Base-by-base conservation (phyloP, 129 eudicot species). In the Helichrysum umbraculigerum region DNA sequence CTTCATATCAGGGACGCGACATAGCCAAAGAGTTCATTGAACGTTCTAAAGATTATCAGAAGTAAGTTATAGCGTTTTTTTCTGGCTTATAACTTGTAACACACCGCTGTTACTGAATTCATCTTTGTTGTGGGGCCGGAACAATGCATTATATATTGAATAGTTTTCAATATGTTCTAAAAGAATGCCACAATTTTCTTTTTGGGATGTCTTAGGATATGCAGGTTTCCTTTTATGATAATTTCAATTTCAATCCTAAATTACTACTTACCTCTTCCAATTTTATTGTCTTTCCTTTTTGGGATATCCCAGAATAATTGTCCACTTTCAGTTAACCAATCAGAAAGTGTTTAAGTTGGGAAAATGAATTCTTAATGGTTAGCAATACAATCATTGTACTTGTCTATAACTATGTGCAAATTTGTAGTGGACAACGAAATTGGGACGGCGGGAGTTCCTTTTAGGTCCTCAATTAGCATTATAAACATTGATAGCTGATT, bases 21-120 rank as follows among this genome's bases (percentile, higher is more conserved):
- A 89, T 92, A 73, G 86, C 93, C 42, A 89, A 83, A 83, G 98
- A 92, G 87, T 92, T 89, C 77, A 86, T 92, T 67, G 88, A 92
- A 80, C 91, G 98, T 7, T 84, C 93, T 57, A 87, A 89, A 78
- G 88, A 89, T 29, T 74, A 86, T 82, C 91, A 81, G 66, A 87
- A 79, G 98, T 89, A 79, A 85, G 33, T 71, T 11, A 35, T 58
- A 50, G 37, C 33, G 34, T 71, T 77, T 71, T 34, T 47, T 47
- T 47, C 17, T 47, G 54, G 16, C 54, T 14, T 14, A 47, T 11
- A 3, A 12, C n/a, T 47, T 47, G 54, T 47, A 47, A 47, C 6
- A 12, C n/a, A 47, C n/a, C n/a, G 5, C 17, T 47, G n/a, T 14
- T 14, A 44, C 14, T 12, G 4, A 12, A 44, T 44, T 44, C 54